phyloP scores from a whole-genome alignment of 2,329 filamentous ascomycete species.

The Samsoniella hepiali region DNA sequence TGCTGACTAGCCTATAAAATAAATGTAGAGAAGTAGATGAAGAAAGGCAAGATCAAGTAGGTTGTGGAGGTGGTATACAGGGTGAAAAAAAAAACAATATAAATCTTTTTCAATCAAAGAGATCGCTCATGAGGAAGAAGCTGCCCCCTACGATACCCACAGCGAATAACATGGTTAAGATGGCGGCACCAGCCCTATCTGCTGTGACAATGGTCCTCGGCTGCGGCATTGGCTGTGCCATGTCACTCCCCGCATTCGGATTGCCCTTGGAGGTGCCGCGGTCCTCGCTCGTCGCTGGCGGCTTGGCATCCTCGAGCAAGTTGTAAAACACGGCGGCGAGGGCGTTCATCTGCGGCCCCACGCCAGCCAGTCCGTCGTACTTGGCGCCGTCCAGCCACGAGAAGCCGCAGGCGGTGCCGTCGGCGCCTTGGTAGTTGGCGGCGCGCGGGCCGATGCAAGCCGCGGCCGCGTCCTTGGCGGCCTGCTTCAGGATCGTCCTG shows the following conservation, averaged over 20 bases:
- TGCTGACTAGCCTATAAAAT: neutral
- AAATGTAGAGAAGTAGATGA: neutral
- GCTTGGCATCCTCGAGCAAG: conserved; percentile 42
- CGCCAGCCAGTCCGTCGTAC: conserved; percentile 60
- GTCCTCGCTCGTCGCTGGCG: conserved; percentile 49
- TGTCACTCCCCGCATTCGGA: conserved; percentile 41
- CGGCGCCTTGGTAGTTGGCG: conserved; percentile 45
- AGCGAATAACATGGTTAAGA: conserved; percentile 50
- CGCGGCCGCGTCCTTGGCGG: conserved; percentile 49
- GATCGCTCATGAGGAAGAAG: conserved; percentile 44
- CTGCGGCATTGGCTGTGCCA: conserved; percentile 27
- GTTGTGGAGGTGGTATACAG: neutral
- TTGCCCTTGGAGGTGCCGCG: conserved; percentile 60
- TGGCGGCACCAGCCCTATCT: conserved; percentile 54
- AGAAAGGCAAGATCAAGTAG: neutral
- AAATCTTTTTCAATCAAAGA: neutral
- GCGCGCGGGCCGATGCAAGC: conserved; percentile 48
- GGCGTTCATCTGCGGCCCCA: conserved; percentile 69
- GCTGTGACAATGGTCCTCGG: conserved; percentile 40
- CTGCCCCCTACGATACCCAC: conserved; percentile 47
- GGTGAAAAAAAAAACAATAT: neutral
- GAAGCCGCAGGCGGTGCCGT: conserved; percentile 65
- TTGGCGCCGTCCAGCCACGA: conserved; percentile 52
- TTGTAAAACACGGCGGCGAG: conserved; percentile 61
- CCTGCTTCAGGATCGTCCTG: conserved; percentile 47